A percentile compares a stretch with the other conserved stretches of the same genome.
Evolutionary conservation across 352 stramenopile genomes (phyloP).

Genomic region (Phytophthora ohioensis): DNA sequence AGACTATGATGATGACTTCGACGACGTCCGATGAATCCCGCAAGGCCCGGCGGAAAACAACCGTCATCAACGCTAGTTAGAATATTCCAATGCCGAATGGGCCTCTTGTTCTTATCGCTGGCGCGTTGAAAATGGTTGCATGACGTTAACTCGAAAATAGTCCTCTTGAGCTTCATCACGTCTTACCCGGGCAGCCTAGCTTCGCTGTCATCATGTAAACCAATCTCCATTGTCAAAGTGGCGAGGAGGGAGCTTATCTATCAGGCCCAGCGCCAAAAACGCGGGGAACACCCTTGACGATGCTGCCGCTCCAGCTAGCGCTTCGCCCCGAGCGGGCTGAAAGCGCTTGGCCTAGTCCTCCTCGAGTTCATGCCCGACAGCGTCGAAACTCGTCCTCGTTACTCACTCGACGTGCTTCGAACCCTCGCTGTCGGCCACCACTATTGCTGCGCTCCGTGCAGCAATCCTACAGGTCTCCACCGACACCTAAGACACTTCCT

Average conservation of each 20-base stretch:
- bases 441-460: conserved; percentile 22
- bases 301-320: conserved; percentile 36
- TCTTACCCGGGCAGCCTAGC: conserved; percentile 3
- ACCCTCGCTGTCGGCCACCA: conserved; percentile 9
- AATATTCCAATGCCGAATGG: background rate
- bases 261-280: background rate
- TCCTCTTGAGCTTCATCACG: conserved; percentile 12
- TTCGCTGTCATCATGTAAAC: background rate
- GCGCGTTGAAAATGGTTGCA: background rate
- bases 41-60: conserved; percentile 29
- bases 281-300: conserved; percentile 8
- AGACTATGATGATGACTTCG: conserved; percentile 59
- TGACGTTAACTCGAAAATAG: background rate
- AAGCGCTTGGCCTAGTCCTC: conserved; percentile 31
- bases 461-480: conserved; percentile 11
- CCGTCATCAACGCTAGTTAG: conserved; percentile 6
- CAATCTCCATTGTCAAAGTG: background rate
- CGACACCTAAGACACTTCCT: conserved; percentile 27
- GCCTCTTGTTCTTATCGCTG: background rate
- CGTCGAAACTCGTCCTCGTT: conserved; percentile 31
- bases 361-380: conserved; percentile 19
- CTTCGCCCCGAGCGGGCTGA: conserved; percentile 28
- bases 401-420: conserved; percentile 9
- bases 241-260: conserved; percentile 12
- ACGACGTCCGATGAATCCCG: conserved; percentile 38